Evolutionary conservation across 768 basidiomycete genomes (phyloP).

Genomic region (Kondoa malvinella): DNA sequence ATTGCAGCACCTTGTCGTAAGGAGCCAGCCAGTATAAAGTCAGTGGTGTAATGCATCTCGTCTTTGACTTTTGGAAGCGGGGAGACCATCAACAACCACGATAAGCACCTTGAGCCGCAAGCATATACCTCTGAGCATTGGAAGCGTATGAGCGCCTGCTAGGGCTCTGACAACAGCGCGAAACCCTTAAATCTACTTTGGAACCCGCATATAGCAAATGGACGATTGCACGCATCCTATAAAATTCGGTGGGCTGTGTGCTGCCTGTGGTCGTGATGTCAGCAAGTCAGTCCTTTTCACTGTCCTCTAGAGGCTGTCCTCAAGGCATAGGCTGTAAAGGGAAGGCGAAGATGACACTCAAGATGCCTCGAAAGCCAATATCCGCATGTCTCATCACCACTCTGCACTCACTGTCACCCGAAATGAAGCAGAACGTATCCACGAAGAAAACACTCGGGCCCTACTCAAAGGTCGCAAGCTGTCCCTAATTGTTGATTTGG

Average conservation of each 20-base stretch:
- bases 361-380: slow-evolving; percentile 67
- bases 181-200: no score
- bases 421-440: slow-evolving; percentile 69
- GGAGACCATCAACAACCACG: no score
- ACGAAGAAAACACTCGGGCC: slow-evolving; percentile 60
- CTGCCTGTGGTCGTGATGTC: neutral
- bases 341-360: slow-evolving; percentile 76
- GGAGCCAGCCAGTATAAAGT: no score
- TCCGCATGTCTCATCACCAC: slow-evolving; percentile 87
- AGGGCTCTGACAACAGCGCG: no score
- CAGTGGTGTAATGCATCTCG: no score
- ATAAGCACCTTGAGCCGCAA: no score
- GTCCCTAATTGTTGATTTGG: slow-evolving; percentile 91
- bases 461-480: slow-evolving; percentile 61
- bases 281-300: neutral
- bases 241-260: neutral
- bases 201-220: no score
- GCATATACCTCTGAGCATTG: no score
- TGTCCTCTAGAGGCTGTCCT: neutral
- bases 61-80: no score
- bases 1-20: no score
- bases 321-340: slow-evolving; percentile 33
- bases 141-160: no score
- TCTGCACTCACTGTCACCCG: slow-evolving; percentile 55
- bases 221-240: neutral